Conservation (phyloP, 441 rosid species). For the Hura crepitans region DNA sequence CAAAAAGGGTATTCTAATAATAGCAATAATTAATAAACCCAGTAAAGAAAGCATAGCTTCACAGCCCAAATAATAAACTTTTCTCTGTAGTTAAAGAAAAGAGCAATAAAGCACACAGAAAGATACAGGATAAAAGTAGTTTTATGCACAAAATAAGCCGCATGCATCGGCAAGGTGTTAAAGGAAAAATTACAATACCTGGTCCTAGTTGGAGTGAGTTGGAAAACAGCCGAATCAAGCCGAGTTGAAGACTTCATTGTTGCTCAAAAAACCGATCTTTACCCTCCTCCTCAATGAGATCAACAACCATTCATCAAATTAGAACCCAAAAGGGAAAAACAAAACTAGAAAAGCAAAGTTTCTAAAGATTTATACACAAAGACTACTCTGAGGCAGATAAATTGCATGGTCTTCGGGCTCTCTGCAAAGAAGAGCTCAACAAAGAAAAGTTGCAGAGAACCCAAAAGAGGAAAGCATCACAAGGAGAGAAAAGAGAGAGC, state of each 20-base stretch:
- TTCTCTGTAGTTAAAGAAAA: background rate
- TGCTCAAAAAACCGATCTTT: slow-evolving; percentile 26
- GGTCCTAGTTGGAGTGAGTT: slow-evolving; percentile 98
- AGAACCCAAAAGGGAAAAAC: slow-evolving; percentile 9
- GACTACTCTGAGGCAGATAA: background rate
- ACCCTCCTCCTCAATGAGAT: slow-evolving; percentile 25
- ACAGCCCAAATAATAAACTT: background rate
- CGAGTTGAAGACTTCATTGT: slow-evolving; percentile 77
- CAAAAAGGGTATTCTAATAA: background rate
- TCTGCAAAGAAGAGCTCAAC: slow-evolving; percentile 1
- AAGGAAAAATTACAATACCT: slow-evolving; percentile 39
- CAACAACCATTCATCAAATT: slow-evolving; percentile 21
- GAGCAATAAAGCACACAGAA: background rate
- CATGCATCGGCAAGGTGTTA: background rate
- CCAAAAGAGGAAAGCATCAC: slow-evolving; percentile 17
- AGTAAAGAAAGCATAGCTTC: background rate
- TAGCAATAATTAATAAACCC: background rate
- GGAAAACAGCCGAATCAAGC: slow-evolving; percentile 83
- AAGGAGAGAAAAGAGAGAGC: slow-evolving; percentile 15
- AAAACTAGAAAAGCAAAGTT: background rate
- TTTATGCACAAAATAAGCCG: background rate
- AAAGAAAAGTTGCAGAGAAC: slow-evolving; percentile 24
- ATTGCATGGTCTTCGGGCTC: background rate
- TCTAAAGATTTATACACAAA: slow-evolving; percentile 4
- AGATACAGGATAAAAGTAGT: background rate